These are phyloP conservation scores for Malassezia sp. DNA, from an alignment of 1,284 basidiomycete species.

Conservation along the genomic window DNA sequence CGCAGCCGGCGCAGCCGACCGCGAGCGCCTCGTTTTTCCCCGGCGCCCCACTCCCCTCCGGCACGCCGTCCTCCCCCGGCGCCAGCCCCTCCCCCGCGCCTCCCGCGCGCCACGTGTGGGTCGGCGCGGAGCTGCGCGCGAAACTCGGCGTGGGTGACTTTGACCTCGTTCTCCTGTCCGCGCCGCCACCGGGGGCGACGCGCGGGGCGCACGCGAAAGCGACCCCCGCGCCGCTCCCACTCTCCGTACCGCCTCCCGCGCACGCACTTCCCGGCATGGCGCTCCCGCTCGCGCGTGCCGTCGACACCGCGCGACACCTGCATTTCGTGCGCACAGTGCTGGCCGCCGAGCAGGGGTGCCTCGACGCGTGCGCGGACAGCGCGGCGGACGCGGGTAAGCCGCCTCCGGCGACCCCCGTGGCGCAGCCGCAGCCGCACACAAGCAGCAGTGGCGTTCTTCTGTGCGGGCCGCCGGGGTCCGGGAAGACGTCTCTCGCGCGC, in stretches of 20 bases:
- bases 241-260: not conserved
- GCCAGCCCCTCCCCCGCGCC: slow-evolving; percentile 6
- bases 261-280: not conserved
- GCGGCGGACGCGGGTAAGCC: not conserved
- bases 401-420: not conserved
- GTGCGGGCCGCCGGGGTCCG: slow-evolving; percentile 31
- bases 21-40: slow-evolving; percentile 21
- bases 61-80: slow-evolving; percentile 4
- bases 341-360: slow-evolving; percentile 7
- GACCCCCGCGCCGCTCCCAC: not conserved
- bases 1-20: slow-evolving; percentile 19
- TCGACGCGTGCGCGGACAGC: not conserved
- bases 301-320: not conserved
- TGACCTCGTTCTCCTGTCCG: slow-evolving; percentile 27
- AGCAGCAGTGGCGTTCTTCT: slow-evolving; percentile 30
- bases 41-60: not conserved
- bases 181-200: slow-evolving; percentile 24
- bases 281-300: not conserved
- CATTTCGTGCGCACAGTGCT: slow-evolving; percentile 2
- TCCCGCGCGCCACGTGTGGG: slow-evolving; percentile 27
- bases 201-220: not conserved
- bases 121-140: slow-evolving; percentile 22
- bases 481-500: slow-evolving; percentile 33
- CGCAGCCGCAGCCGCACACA: slow-evolving; percentile 14
- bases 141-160: slow-evolving; percentile 32